Percentiles rank a stretch among this genome's conserved stretches.
These are phyloP conservation scores for Cephalotrichum gorgonifer DNA, from an alignment of 2,329 filamentous ascomycete species.

Conservation along the genomic window DNA sequence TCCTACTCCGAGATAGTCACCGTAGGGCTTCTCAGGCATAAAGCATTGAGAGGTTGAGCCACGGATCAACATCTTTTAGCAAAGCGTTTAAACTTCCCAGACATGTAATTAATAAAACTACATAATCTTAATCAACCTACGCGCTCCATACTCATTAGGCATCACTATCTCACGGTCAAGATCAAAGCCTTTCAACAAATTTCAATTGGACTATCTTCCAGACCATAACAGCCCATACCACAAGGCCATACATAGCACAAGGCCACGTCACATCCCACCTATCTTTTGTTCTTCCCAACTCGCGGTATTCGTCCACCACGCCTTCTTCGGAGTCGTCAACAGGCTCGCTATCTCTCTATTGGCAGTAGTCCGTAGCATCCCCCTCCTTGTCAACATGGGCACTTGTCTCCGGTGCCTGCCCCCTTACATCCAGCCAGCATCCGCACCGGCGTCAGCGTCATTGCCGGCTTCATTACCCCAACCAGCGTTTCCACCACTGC, in stretches of 20 bases:
- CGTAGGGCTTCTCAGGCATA: no score
- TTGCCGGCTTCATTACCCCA: conserved; percentile 11
- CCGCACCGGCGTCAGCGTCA: conserved; percentile 1
- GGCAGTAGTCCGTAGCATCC: no score
- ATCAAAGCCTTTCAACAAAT: not conserved
- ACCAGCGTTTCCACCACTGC: conserved; percentile 8
- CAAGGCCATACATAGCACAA: no score
- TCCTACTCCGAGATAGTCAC: no score
- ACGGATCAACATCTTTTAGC: no score
- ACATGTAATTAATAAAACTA: not conserved
- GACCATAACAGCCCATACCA: not conserved
- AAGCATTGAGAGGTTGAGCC: no score
- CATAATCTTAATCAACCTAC: not conserved
- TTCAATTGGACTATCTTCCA: not conserved
- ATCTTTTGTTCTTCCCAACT: not conserved
- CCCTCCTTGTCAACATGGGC: no score
- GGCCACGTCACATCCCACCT: not conserved
- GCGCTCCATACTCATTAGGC: not conserved
- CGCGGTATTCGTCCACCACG: not conserved
- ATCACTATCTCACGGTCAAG: no score
- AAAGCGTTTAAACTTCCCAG: no score
- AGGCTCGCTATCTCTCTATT: no score
- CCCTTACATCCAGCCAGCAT: conserved; percentile 3
- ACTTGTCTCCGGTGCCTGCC: no score
- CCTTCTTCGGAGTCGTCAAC: no score